Conservation (phyloP, 208 protist species). For the Tritrichomonas foetus region DNA sequence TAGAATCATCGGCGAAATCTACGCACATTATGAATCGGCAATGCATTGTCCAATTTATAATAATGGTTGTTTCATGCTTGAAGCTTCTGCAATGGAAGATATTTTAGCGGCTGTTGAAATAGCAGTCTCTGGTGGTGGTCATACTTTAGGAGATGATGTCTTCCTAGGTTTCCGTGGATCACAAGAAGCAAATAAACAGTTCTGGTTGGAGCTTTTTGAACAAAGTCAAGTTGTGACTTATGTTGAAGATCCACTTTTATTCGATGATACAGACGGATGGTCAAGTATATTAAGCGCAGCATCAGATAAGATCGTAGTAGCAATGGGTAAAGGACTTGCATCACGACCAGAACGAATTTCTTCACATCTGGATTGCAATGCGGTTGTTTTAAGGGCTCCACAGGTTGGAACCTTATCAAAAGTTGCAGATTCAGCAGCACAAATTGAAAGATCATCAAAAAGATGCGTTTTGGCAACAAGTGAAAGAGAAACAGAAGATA, state of each 20-base stretch:
- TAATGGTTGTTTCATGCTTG: not conserved
- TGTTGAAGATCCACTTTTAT: not conserved
- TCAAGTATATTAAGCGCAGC: not conserved
- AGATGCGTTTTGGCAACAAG: not conserved
- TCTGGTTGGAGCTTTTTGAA: conserved; percentile 14
- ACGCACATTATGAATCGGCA: not conserved
- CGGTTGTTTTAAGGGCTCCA: not conserved
- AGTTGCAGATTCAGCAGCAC: not conserved
- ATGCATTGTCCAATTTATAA: not conserved
- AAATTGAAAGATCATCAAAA: not conserved
- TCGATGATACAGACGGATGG: not conserved
- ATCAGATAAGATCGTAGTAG: not conserved
- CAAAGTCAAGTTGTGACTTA: not conserved
- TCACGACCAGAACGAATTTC: not conserved
- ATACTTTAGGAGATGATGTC: conserved; percentile 22
- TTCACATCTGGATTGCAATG: not conserved
- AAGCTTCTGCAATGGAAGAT: not conserved
- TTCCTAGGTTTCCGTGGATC: not conserved
- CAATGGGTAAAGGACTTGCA: not conserved
- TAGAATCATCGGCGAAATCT: conserved; percentile 21
- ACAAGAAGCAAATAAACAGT: not conserved
- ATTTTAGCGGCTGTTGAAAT: not conserved
- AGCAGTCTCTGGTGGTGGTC: not conserved
- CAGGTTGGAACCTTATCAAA: not conserved
- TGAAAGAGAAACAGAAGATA: not conserved